Conservation (phyloP, 768 basidiomycete species). For the Leccinellum albellum region DNA sequence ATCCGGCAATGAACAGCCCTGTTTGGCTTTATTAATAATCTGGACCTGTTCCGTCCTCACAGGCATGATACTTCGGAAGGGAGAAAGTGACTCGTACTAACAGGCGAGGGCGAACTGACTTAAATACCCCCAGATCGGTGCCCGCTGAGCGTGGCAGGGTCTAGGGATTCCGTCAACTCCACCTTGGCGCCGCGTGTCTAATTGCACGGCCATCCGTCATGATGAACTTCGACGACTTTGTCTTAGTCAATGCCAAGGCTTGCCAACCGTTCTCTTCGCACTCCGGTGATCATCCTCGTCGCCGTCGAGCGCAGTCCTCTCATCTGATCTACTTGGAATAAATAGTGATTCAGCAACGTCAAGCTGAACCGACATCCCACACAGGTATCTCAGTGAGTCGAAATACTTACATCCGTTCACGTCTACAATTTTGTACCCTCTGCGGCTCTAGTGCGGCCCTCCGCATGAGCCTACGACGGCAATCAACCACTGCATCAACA, state of each 20-base stretch:
- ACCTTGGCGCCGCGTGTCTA: constrained; percentile 23
- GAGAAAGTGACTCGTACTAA: not conserved
- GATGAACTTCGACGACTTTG: not conserved
- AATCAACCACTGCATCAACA: not conserved
- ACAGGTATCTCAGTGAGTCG: not conserved
- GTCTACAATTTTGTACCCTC: not conserved
- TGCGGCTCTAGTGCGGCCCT: constrained; percentile 14
- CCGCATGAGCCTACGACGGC: too few relatives aligned
- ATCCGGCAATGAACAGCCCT: constrained; percentile 16
- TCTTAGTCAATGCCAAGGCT: not conserved
- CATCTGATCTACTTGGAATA: too few relatives aligned
- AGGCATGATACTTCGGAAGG: not conserved
- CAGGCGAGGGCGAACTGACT: not conserved
- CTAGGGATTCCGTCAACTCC: constrained; percentile 2
- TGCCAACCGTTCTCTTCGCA: not conserved
- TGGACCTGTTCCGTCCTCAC: constrained; percentile 1
- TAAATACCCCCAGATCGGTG: not conserved
- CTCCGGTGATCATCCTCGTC: not conserved
- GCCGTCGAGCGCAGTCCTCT: not conserved
- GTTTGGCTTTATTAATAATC: constrained; percentile 27
- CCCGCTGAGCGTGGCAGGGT: not conserved
- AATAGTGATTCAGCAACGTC: too few relatives aligned
- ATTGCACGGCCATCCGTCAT: not conserved
- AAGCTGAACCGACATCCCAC: too few relatives aligned
- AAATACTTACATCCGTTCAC: constrained; percentile 7